Evolutionary conservation across 768 basidiomycete genomes (phyloP).

Genomic region (Pholiota conissans): DNA sequence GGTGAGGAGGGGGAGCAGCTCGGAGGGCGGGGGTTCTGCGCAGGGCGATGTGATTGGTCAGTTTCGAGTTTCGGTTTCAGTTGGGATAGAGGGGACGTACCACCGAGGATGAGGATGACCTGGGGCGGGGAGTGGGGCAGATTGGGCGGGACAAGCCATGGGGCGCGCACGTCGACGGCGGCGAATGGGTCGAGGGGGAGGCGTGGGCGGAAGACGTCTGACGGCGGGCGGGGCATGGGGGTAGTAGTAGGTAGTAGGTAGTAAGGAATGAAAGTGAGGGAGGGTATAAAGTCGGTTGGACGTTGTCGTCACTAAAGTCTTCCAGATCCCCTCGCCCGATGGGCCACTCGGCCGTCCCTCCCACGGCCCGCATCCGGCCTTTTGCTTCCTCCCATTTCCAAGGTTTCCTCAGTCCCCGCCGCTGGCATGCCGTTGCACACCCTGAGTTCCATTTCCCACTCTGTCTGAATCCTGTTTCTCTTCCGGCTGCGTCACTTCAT

Average conservation of each 20-base stretch:
- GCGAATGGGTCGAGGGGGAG: conserved; percentile 12
- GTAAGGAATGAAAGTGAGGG: not conserved
- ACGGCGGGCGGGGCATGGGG: conserved; percentile 1
- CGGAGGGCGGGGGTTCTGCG: conserved; percentile 31
- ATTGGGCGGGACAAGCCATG: conserved; percentile 23
- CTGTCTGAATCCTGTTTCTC: no score
- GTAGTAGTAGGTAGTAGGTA: not conserved
- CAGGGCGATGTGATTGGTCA: not conserved
- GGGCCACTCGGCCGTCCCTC: no score
- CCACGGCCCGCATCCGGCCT: no score
- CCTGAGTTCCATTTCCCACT: no score
- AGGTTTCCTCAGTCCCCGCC: no score
- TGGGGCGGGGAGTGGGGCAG: conserved; percentile 20
- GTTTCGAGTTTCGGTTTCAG: not conserved
- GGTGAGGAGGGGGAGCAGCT: conserved; percentile 36
- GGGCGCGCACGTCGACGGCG: conserved; percentile 9
- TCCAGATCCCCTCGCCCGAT: no score
- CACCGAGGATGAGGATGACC: conserved; percentile 40
- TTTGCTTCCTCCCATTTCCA: no score
- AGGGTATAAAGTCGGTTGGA: no score
- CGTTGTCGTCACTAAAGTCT: no score
- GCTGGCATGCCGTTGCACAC: no score
- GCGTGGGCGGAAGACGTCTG: conserved; percentile 11
- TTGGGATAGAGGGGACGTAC: conserved; percentile 16
- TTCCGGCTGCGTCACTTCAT: no score